Evolutionary conservation across 2,329 filamentous ascomycete species (phyloP).

Genomic region (Trichoderma sp.): DNA sequence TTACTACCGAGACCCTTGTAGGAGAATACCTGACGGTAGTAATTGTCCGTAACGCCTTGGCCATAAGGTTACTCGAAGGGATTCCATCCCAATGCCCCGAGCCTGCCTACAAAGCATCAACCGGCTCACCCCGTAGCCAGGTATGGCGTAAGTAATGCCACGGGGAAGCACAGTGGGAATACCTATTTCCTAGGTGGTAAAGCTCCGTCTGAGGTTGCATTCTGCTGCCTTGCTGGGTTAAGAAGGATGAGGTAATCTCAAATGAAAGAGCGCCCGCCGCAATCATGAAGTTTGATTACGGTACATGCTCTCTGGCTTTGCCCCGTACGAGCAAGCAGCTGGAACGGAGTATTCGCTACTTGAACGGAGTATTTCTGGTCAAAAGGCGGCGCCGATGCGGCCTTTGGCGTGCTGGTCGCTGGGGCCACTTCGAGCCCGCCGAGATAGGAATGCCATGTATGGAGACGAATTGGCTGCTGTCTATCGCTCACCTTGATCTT

Average conservation of each 20-base stretch:
- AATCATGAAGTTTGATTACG: neutral
- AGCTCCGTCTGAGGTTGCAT: conserved; percentile 5
- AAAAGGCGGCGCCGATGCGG: neutral
- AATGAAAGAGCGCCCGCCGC: neutral
- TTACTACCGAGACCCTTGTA: conserved; percentile 3
- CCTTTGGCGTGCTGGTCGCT: neutral
- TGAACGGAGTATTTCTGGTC: neutral
- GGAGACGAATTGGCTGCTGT: neutral
- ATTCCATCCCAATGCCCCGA: neutral
- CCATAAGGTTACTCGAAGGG: neutral
- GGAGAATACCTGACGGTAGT: neutral
- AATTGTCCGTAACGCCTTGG: neutral
- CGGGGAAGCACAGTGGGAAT: neutral
- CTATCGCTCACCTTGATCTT: conserved; percentile 1
- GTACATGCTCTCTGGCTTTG: neutral
- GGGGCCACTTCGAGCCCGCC: conserved; percentile 9
- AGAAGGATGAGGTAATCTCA: conserved; percentile 4
- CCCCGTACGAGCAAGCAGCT: neutral
- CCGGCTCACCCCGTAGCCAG: neutral
- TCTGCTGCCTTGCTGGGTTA: neutral
- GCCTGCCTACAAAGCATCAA: neutral
- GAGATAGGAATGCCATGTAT: conserved; percentile 10
- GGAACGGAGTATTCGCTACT: neutral
- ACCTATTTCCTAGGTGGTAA: neutral
- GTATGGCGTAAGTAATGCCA: neutral